Evolutionary conservation across 1,139 yeast species (phyloP).

Genomic region (Yamadazyma atlantica): DNA sequence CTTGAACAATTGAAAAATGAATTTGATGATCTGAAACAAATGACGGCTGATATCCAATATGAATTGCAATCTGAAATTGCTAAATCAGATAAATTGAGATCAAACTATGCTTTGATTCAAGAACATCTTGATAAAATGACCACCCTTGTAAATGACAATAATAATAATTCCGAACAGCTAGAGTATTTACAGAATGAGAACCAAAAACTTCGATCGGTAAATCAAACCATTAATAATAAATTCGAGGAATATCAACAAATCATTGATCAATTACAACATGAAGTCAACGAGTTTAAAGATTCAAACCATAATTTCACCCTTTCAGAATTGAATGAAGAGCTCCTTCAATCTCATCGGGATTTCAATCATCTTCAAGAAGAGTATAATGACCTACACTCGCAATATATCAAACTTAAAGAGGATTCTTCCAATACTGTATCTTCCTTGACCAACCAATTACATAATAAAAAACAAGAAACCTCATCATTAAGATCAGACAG

Average conservation of each 20-base stretch:
- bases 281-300: slow-evolving; percentile 27
- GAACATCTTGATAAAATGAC: slow-evolving; percentile 11
- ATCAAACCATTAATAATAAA: slow-evolving; percentile 22
- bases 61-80: slow-evolving; percentile 24
- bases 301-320: slow-evolving; percentile 4
- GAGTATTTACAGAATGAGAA: slow-evolving; percentile 22
- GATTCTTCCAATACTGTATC: slow-evolving; percentile 28
- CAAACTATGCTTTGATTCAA: slow-evolving; percentile 15
- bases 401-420: slow-evolving; percentile 23
- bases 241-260: slow-evolving; percentile 32
- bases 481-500: slow-evolving; percentile 20
- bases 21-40: slow-evolving; percentile 21
- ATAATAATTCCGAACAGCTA: slow-evolving; percentile 10
- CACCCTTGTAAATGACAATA: slow-evolving; percentile 7
- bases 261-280: slow-evolving; percentile 32
- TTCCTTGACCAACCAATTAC: slow-evolving; percentile 28
- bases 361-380: slow-evolving; percentile 23
- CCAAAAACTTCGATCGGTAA: slow-evolving; percentile 11
- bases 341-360: slow-evolving; percentile 24
- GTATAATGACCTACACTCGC: slow-evolving; percentile 21
- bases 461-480: slow-evolving; percentile 28
- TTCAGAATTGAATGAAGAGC: slow-evolving; percentile 17
- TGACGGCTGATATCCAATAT: slow-evolving; percentile 22
- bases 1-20: slow-evolving; percentile 24
- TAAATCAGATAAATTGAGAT: slow-evolving; percentile 22